Conservation (phyloP, 495 filamentous ascomycete genomes). For the Aspergillus ostianus region DNA sequence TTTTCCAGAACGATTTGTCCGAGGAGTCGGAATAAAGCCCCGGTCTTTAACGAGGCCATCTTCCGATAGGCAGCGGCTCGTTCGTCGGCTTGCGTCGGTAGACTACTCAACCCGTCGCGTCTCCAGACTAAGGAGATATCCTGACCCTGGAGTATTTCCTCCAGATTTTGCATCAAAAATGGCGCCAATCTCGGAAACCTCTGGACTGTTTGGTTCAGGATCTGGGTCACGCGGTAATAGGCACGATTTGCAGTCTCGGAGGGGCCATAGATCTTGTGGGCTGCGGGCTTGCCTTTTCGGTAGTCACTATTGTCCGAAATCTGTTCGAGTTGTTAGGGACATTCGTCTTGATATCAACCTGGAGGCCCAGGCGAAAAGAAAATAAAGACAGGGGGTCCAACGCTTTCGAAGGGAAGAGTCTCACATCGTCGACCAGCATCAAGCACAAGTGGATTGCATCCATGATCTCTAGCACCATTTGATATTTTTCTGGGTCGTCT, state of each 20-base stretch:
- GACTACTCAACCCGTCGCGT: constrained; percentile 25
- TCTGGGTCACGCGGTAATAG: constrained; percentile 27
- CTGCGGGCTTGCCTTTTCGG: constrained; percentile 31
- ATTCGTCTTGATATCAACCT: not conserved
- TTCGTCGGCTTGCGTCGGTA: constrained; percentile 14
- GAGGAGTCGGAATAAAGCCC: constrained; percentile 22
- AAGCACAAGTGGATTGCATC: constrained; percentile 33
- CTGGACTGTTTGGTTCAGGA: constrained; percentile 19
- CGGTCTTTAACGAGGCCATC: constrained; percentile 26
- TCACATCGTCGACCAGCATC: constrained; percentile 36
- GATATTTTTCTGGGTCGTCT: constrained; percentile 21
- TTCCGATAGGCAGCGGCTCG: constrained; percentile 16
- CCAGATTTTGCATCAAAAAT: constrained; percentile 25
- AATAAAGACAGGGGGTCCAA: not conserved
- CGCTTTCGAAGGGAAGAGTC: not conserved
- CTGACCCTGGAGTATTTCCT: constrained; percentile 31
- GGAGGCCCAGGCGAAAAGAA: not conserved
- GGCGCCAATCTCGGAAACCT: constrained; percentile 20
- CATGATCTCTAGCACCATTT: constrained; percentile 29
- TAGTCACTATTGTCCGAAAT: constrained; percentile 30
- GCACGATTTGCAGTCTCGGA: constrained; percentile 32
- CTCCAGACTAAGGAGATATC: constrained; percentile 36
- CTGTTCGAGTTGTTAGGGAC: not conserved
- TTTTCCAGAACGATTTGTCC: constrained; percentile 23
- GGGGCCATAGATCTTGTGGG: constrained; percentile 28